Base-by-base conservation (phyloP, 495 filamentous ascomycete genomes). In the Cudoniella acicularis region DNA sequence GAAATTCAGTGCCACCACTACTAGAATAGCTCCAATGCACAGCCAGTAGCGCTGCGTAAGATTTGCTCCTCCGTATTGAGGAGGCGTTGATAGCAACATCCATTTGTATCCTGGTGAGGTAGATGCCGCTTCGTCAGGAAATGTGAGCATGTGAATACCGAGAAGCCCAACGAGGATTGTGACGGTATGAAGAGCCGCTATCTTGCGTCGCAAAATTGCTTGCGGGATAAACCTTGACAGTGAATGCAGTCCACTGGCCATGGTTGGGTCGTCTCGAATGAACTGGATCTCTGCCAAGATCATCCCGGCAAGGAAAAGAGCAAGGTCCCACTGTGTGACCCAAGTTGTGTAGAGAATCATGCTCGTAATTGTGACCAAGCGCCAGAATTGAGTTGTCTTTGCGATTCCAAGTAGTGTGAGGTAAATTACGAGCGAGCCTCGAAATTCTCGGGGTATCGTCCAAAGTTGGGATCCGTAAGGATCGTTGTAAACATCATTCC, bases 1-100 rank as follows among this genome's bases (percentile, higher is more conserved):
- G 56, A 78, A 78, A 40, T 75, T 78, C 67, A 82, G 75, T 27
- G 75, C 70, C 17, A 74, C 72, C 4, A 87, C 80, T 55, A 87
- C 74, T 20, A 85, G 66, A 24, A 76, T 65, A 23, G 81, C 79
- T 17, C 81, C 84, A 57, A 82, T 71, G 54, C 72, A 75, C 10
- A 77, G 67, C 67, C 70, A 79, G 68, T 77, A 77, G 70, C 70
- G 73, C 59, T 76, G 66, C 21, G 6, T 16, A 17, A 46, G 43
- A n/a, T 4, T 17, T 8, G 17, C 43, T 6, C n/a, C 17, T 4
- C n/a, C 43, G 43, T 73, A 61, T 62, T 70, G 69, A 1, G 56
- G 6, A 17, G 48, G 48, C 24, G 48, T 23, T 8, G 6, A 16
- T 9, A 6, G 8, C 6, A 9, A 24, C 48, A 51, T 51, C 48